Evolutionary conservation across 2,329 filamentous ascomycete species (phyloP), one percentile per base, ranked within the genome.

Genomic region (Acarospora socialis): DNA sequence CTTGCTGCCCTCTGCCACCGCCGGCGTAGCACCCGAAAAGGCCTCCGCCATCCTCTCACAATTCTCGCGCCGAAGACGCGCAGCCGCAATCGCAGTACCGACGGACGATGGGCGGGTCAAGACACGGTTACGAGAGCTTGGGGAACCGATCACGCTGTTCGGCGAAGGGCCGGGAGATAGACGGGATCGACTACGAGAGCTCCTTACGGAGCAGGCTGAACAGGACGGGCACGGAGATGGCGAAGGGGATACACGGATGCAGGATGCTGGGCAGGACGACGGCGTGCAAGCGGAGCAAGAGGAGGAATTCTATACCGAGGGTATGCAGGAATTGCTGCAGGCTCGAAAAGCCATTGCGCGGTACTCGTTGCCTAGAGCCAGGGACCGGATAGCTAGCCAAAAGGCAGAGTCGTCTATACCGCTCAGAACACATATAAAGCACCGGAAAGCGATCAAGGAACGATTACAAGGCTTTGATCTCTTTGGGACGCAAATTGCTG

Each of bases 261-360:
- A 54, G 23, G 66, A 66, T 47, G 55, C 53, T 5, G 51, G 54
- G 36, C 51, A 50, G 32, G 55, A 60, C n/a, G 34, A 42, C 5
- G 37, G 32, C 33, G 52, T 47, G 12, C 74, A 71, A 29, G 76
- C 66, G 3, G 81, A 86, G 32, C 73, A 77, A 44, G 81, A 92
- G 43, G 84, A 95, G 49, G 90, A 98, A 46, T 98, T 94, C 55
- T 98, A 94, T 53, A 93, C 87, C 0, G 70, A 80, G 45, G 90
- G 90, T 3, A 72, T 75, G 2, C 65, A 71, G 3, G 75, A 77
- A 23, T 63, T 98, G 15, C 59, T 93, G 4, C 65, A 79, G 30
- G 81, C 83, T 2, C 70, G 90, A 38, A 73, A 75, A 46, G 69
- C 77, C 16, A 84, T 98, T 39, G 83, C 86, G 5, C 66, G 69